Percentiles rank a stretch among this genome's conserved stretches.
Evolutionary conservation across 2,329 filamentous ascomycete genomes (phyloP).

Genomic region (Alternaria burnsii): DNA sequence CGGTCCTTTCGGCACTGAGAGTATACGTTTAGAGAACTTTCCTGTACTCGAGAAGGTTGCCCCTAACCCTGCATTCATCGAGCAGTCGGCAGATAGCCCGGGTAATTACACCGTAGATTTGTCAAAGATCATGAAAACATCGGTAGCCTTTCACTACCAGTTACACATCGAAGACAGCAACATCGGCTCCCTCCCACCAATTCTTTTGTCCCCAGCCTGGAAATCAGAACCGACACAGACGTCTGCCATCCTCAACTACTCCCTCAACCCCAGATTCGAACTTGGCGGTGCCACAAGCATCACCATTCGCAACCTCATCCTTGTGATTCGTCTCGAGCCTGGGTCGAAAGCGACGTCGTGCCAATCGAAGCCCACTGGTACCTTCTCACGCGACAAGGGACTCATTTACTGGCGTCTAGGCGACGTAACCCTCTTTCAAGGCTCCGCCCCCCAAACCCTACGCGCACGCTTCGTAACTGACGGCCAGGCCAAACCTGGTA

Average conservation of each 20-base stretch:
- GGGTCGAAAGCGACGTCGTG: conserved; percentile 70
- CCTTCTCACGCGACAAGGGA: conserved; percentile 78
- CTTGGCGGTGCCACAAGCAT: conserved; percentile 56
- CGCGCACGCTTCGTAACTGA: conserved; percentile 84
- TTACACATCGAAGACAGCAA: conserved; percentile 71
- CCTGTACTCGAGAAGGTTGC: conserved; percentile 88
- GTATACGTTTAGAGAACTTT: conserved; percentile 87
- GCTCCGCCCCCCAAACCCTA: conserved; percentile 72
- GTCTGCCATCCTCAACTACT: conserved; percentile 85
- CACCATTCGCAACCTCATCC: conserved; percentile 75
- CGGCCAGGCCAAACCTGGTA: conserved; percentile 73
- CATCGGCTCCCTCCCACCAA: conserved; percentile 69
- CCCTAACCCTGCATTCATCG: conserved; percentile 90
- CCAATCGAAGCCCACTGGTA: conserved; percentile 82
- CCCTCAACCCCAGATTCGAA: conserved; percentile 75
- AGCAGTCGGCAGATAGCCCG: conserved; percentile 70
- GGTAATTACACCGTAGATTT: conserved; percentile 84
- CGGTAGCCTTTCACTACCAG: conserved; percentile 91
- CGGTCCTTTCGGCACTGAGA: conserved; percentile 61
- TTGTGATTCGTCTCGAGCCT: conserved; percentile 74
- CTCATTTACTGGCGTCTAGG: conserved; percentile 83
- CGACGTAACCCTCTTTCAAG: conserved; percentile 72
- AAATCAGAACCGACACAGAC: conserved; percentile 84
- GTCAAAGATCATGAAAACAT: conserved; percentile 73
- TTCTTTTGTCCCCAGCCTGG: conserved; percentile 79